Conservation (phyloP, 306 rosid species). For the Quercus alba region DNA sequence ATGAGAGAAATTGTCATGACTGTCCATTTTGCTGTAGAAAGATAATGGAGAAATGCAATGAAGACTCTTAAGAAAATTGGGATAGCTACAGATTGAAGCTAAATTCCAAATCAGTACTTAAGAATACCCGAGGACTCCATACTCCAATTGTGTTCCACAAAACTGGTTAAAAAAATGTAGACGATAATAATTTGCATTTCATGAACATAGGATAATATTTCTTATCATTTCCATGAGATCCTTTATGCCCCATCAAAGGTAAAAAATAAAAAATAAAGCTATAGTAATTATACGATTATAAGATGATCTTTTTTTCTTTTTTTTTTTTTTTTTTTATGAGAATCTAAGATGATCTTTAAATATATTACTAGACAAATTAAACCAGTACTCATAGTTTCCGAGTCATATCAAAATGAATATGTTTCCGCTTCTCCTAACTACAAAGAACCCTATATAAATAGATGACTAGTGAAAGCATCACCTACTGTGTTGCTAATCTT, state of each 20-base stretch:
- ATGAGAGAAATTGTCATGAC: too few species aligned
- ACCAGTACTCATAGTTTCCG: background rate
- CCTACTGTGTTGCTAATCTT: constrained; percentile 20
- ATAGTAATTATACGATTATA: background rate
- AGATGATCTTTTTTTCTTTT: background rate
- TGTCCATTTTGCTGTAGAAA: too few species aligned
- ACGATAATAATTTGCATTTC: too few species aligned
- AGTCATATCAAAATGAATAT: background rate
- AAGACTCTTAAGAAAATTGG: too few species aligned
- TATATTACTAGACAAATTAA: background rate
- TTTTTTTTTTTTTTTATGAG: too few species aligned
- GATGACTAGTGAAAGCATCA: constrained; percentile 14
- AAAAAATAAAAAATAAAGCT: background rate
- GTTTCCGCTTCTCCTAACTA: constrained; percentile 25
- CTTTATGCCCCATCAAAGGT: background rate
- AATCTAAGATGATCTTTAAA: background rate
- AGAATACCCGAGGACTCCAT: too few species aligned
- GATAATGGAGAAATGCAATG: too few species aligned
- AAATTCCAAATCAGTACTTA: too few species aligned
- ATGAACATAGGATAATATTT: background rate
- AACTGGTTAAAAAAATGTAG: too few species aligned
- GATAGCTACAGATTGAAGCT: too few species aligned
- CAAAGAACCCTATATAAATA: constrained; percentile 15
- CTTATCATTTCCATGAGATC: constrained; percentile 27
- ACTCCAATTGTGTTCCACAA: too few species aligned